Evolutionary conservation across 2,329 filamentous ascomycete genomes (phyloP), one percentile per base, ranked within the genome.

Genomic region (Aureobasidium sp.): DNA sequence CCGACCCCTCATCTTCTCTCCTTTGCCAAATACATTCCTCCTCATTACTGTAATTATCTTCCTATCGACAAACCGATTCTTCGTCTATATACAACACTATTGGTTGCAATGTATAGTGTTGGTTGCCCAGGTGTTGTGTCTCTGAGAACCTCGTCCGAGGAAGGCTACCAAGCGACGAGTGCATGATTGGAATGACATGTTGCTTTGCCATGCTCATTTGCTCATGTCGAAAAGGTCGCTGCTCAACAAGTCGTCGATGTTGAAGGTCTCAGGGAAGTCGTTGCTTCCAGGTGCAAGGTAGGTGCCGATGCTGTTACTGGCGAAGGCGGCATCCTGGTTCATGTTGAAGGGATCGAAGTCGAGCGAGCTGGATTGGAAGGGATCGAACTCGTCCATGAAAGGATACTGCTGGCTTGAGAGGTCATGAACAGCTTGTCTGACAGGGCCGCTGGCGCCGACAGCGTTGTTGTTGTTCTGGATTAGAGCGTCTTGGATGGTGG

Each of bases 301-400:
- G 41, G 53, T 62, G 47, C 61, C 41, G 29, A 54, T 34, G 41
- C 47, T 54, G 54, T 49, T 47, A 14, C 44, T 42, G 21, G 61
- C 48, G 34, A 62, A 58, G 32, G 61, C 53, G 11, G 45, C 54
- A 14, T 58, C 61, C 29, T 54, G 53, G 37, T 54, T 57, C 44
- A 58, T 50, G 53, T 25, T 53, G 45, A 50, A 58, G 29, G 66
- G 64, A 59, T 68, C 61, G 62, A 66, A 67, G 60, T 59, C 64
- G 59, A 64, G 45, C 27, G 64, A 50, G 54, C 63, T 64, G 59
- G 65, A 25, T 37, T 42, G 58, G 54, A 58, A 61, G 7, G 65
- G 66, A 41, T 67, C 59, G 57, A 67, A 68, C 34, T 65, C 30
- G 36, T 63, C 61, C 60, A 61, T 62, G 62, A 66, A 64, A 9